Percentiles rank a stretch among this genome's conserved stretches.
Conservation (phyloP, 2,329 filamentous ascomycete genomes). For the Biscogniauxia marginata region DNA sequence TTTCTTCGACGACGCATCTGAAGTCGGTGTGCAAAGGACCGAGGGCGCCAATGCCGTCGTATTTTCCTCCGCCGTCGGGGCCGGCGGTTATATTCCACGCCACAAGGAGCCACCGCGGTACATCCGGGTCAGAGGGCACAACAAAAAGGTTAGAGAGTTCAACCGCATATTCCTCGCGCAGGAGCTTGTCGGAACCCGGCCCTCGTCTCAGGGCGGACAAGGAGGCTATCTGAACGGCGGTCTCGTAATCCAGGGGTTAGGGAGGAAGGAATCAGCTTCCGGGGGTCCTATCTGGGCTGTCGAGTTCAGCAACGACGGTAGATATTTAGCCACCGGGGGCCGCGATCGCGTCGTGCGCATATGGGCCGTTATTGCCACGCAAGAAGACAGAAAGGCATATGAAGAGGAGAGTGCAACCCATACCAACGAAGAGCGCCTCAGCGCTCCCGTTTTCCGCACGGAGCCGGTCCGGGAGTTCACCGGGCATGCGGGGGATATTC, state of each 20-base stretch:
- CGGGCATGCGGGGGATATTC: slow-evolving; percentile 80
- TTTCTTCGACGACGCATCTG: slow-evolving; percentile 64
- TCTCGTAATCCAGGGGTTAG: slow-evolving; percentile 29
- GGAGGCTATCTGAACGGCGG: slow-evolving; percentile 22
- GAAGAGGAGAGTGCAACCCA: slow-evolving; percentile 57
- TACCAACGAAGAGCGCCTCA: slow-evolving; percentile 63
- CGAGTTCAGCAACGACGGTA: slow-evolving; percentile 90
- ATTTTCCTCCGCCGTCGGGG: slow-evolving; percentile 73
- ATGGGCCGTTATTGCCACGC: slow-evolving; percentile 82
- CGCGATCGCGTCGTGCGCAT: slow-evolving; percentile 83
- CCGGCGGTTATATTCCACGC: slow-evolving; percentile 75
- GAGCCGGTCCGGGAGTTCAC: slow-evolving; percentile 77
- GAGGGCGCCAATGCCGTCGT: slow-evolving; percentile 82
- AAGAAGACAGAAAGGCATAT: slow-evolving; percentile 73
- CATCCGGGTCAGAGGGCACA: slow-evolving; percentile 77
- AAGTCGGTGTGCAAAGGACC: slow-evolving; percentile 63
- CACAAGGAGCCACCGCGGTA: slow-evolving; percentile 89
- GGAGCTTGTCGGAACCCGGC: slow-evolving; percentile 68
- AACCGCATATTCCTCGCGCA: slow-evolving; percentile 89
- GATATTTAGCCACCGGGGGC: slow-evolving; percentile 86
- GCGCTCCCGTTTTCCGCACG: slow-evolving; percentile 84
- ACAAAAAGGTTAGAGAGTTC: slow-evolving; percentile 81
- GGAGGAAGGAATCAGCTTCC: slow-evolving; percentile 39
- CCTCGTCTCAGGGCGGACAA: slow-evolving; percentile 29
- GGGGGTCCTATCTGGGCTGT: slow-evolving; percentile 83